These are phyloP conservation scores for Irpex sp. DNA, from an alignment of 1,284 basidiomycete genomes.

Conservation along the genomic window DNA sequence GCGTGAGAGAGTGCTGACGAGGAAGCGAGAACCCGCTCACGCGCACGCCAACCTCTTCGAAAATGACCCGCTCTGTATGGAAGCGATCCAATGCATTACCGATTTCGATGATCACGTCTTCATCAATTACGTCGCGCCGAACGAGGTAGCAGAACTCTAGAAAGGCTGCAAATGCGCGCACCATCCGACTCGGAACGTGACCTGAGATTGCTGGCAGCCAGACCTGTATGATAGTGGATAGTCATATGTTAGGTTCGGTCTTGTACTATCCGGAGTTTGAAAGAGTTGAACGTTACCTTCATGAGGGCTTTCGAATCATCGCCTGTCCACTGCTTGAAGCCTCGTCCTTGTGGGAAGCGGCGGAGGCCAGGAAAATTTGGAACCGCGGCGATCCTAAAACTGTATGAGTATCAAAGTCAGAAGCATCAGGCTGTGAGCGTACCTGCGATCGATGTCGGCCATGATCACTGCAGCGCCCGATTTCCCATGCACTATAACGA, in stretches of 20 bases:
- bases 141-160: conserved; percentile 16
- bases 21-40: conserved; percentile 2
- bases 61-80: background rate
- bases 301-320: conserved; percentile 19
- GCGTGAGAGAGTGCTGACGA: conserved; percentile 19
- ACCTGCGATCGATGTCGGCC: background rate
- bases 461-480: background rate
- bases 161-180: conserved; percentile 14
- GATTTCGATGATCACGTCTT: background rate
- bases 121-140: conserved; percentile 1
- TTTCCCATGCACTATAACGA: conserved; percentile 12
- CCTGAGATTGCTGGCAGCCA: conserved; percentile 20
- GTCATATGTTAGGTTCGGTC: too few relatives aligned
- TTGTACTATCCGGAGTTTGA: too few relatives aligned
- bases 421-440: background rate
- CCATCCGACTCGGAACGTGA: conserved; percentile 17
- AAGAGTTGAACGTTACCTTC: too few relatives aligned
- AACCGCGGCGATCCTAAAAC: conserved; percentile 7
- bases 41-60: background rate
- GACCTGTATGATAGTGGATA: too few relatives aligned
- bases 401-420: background rate
- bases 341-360: conserved; percentile 16
- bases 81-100: background rate
- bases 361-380: conserved; percentile 10
- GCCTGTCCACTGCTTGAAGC: conserved; percentile 19